Evolutionary conservation across 352 stramenopile species (phyloP), one percentile per base, ranked within the genome.

Genomic region (Phytophthora melonis): DNA sequence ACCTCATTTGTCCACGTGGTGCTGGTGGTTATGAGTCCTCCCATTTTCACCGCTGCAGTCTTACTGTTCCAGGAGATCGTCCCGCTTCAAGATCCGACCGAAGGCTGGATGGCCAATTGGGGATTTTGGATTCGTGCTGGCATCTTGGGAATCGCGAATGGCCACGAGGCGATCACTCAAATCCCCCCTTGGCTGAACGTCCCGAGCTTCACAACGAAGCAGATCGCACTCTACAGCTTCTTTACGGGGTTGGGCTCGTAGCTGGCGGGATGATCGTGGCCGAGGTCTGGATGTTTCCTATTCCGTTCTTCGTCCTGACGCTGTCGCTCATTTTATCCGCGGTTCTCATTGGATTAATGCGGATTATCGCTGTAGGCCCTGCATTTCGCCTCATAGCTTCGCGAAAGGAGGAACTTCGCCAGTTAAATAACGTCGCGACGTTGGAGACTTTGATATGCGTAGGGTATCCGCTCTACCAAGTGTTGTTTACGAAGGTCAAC

Each of bases 61-160:
- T 19, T 69, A 27, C 13, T 69, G 10, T 36, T 18, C 13, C 63
- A 69, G 45, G 63, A 69, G 27, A 41, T 10, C 5, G 13, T 63
- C 52, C 63, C 63, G 14, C 54, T 63, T 47, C 63, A 69, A 39
- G 54, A 69, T 27, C 63, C 63, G 9, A 27, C 2, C 11, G 25
- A 63, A 16, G 63, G 63, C 0, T 63, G 53, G 53, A 11, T 23
- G 52, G 25, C 16, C 3, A 68, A 68, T 32, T 54, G 36, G 21
- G 62, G 62, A 1, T 68, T 68, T 55, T 62, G 62, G 62, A 3
- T 68, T 27, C 50, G 62, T 32, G 52, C 39, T 16, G 13, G 23
- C 2, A 18, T 61, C 6, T 10, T 61, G 16, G 62, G 50, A 14
- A 25, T 61, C 32, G 34, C 19, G 18, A 55, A 25, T 34, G 62